phyloP scores from a whole-genome alignment of 1,139 yeast genomes.

The Yamadazyma blattariae region DNA sequence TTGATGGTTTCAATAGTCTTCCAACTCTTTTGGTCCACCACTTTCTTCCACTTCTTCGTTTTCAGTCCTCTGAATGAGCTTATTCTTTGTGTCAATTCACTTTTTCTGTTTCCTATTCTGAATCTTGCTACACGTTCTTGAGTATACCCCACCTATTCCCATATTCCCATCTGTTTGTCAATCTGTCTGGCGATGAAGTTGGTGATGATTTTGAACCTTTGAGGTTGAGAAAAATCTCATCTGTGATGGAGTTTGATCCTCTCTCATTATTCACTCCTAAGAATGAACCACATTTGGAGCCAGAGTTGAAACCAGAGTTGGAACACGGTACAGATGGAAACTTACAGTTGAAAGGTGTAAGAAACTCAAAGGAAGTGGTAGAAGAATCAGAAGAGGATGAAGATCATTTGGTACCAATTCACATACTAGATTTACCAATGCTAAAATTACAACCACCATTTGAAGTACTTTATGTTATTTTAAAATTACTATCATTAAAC shows the following conservation, averaged over 20 bases:
- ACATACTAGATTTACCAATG: constrained; percentile 66
- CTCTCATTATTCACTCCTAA: constrained; percentile 37
- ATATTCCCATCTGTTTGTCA: too few species aligned
- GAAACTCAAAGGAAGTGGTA: neutral
- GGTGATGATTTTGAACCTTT: too few species aligned
- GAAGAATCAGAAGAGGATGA: neutral
- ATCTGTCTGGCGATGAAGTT: too few species aligned
- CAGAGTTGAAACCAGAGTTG: neutral
- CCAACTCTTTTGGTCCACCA: too few species aligned
- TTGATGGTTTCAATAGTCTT: too few species aligned
- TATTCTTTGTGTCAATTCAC: too few species aligned
- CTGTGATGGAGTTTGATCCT: constrained; percentile 43
- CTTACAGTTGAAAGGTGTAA: neutral
- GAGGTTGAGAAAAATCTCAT: constrained; percentile 1
- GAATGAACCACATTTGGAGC: neutral
- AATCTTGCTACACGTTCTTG: too few species aligned
- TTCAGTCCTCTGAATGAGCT: too few species aligned
- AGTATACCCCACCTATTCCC: too few species aligned
- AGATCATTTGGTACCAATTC: constrained; percentile 38
- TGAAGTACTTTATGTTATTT: constrained; percentile 39
- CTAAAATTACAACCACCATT: constrained; percentile 48
- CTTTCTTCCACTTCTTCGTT: too few species aligned
- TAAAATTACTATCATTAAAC: constrained; percentile 51
- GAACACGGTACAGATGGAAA: neutral
- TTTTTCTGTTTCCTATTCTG: too few species aligned